Conservation (phyloP, 345 rosid species). For the Murraya paniculata region DNA sequence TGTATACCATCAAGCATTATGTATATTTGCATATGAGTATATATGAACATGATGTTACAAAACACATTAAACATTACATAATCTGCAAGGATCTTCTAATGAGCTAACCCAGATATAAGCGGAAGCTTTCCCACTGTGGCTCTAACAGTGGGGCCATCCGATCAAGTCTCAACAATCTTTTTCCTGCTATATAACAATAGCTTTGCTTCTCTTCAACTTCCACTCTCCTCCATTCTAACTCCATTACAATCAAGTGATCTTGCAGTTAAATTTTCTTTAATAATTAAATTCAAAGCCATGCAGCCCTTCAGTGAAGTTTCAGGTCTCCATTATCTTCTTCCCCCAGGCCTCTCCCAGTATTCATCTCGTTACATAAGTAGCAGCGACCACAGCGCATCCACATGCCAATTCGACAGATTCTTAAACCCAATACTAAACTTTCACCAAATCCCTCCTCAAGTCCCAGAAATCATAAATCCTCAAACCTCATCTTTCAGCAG, state of each 20-base stretch:
- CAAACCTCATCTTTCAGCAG: constrained; percentile 55
- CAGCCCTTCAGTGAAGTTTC: constrained; percentile 52
- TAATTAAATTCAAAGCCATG: constrained; percentile 30
- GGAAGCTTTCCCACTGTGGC: constrained; percentile 12
- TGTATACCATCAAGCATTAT: too few species aligned
- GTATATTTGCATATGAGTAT: not conserved
- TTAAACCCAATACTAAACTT: constrained; percentile 31
- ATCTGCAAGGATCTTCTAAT: constrained; percentile 32
- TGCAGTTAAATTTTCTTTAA: not conserved
- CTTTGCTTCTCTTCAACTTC: constrained; percentile 28
- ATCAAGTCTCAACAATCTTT: constrained; percentile 24
- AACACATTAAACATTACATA: constrained; percentile 26
- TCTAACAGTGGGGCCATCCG: constrained; percentile 41
- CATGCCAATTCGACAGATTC: constrained; percentile 33
- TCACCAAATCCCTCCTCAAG: constrained; percentile 30
- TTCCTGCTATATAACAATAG: constrained; percentile 45
- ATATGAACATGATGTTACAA: not conserved
- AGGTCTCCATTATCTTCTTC: constrained; percentile 41
- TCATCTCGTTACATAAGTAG: constrained; percentile 29
- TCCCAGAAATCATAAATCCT: constrained; percentile 34
- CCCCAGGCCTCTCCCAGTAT: constrained; percentile 40
- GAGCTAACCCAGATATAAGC: constrained; percentile 5
- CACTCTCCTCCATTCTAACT: constrained; percentile 24
- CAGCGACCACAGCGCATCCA: constrained; percentile 20
- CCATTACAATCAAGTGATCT: not conserved